phyloP scores from a whole-genome alignment of 768 basidiomycete species.

The Leccinellum luteum region DNA sequence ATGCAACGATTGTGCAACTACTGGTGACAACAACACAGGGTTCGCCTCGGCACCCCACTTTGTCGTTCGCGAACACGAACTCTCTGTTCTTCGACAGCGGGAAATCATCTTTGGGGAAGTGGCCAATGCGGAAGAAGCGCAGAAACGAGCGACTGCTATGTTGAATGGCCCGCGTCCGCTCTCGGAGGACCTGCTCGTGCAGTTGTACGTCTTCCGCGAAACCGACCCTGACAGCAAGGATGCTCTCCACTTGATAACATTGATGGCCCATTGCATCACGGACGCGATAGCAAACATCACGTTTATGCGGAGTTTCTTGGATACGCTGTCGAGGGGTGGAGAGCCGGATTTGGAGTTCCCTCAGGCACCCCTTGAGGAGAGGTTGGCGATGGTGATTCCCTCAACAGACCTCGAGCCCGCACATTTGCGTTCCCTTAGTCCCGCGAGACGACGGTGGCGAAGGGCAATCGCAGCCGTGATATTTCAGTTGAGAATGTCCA shows the following conservation, averaged over 20 bases:
- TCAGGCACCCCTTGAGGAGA: conserved; percentile 32
- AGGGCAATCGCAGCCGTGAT: conserved; percentile 43
- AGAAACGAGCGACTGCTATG: conserved; percentile 26
- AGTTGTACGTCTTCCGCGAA: conserved; percentile 41
- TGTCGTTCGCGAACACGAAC: conserved; percentile 37
- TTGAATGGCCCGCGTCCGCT: conserved; percentile 38
- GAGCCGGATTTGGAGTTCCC: neutral
- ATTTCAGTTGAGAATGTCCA: conserved; percentile 30
- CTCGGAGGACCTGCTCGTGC: conserved; percentile 41
- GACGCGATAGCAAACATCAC: conserved; percentile 47
- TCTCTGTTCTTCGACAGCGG: conserved; percentile 29
- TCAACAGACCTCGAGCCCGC: conserved; percentile 38
- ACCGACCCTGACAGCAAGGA: conserved; percentile 29
- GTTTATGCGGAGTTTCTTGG: conserved; percentile 44
- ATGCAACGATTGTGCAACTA: neutral
- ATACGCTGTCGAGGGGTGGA: conserved; percentile 31
- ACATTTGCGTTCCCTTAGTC: conserved; percentile 26
- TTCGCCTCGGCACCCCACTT: conserved; percentile 32
- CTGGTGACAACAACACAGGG: neutral
- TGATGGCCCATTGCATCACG: conserved; percentile 48
- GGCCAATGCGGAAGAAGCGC: conserved; percentile 35
- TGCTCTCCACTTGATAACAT: conserved; percentile 41
- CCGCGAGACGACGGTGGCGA: conserved; percentile 45
- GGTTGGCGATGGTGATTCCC: conserved; percentile 41
- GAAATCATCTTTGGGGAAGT: conserved; percentile 41